Percentiles rank a stretch among this genome's conserved stretches.
Evolutionary conservation across 192 early-diverging fungal species (phyloP).

Genomic region (Coemansia sp.): DNA sequence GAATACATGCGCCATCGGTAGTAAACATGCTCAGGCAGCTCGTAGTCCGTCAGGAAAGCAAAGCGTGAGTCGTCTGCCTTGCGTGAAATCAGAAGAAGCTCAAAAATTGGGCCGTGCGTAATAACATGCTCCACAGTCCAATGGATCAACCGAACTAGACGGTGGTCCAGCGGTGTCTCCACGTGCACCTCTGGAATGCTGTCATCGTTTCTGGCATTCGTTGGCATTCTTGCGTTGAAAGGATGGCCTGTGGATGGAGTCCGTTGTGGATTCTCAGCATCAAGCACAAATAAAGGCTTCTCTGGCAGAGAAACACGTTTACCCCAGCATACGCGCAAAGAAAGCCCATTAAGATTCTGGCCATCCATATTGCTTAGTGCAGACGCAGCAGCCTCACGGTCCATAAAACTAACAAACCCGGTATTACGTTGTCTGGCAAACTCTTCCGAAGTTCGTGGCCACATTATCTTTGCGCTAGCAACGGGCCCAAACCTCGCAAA

Average conservation of each 20-base stretch:
- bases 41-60: conserved; percentile 70
- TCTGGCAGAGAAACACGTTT: conserved; percentile 75
- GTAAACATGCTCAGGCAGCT: conserved; percentile 78
- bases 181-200: conserved; percentile 66
- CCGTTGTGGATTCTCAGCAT: background rate
- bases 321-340: conserved; percentile 80
- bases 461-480: conserved; percentile 93
- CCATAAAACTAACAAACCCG: conserved; percentile 93
- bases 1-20: conserved; percentile 94
- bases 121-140: conserved; percentile 81
- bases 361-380: conserved; percentile 77
- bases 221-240: conserved; percentile 31
- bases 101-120: conserved; percentile 73
- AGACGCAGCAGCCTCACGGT: conserved; percentile 64
- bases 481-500: conserved; percentile 87
- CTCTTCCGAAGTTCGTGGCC: conserved; percentile 87
- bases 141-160: conserved; percentile 70
- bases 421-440: conserved; percentile 74
- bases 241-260: conserved; percentile 25
- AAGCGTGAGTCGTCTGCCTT: conserved; percentile 68
- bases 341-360: conserved; percentile 1
- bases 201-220: conserved; percentile 10
- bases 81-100: conserved; percentile 65
- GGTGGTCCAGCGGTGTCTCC: conserved; percentile 58
- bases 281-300: conserved; percentile 63